Percentiles rank a stretch among this genome's conserved stretches.
These are phyloP conservation scores for Didymella glomerata DNA, from an alignment of 2,329 filamentous ascomycete species.

Conservation along the genomic window DNA sequence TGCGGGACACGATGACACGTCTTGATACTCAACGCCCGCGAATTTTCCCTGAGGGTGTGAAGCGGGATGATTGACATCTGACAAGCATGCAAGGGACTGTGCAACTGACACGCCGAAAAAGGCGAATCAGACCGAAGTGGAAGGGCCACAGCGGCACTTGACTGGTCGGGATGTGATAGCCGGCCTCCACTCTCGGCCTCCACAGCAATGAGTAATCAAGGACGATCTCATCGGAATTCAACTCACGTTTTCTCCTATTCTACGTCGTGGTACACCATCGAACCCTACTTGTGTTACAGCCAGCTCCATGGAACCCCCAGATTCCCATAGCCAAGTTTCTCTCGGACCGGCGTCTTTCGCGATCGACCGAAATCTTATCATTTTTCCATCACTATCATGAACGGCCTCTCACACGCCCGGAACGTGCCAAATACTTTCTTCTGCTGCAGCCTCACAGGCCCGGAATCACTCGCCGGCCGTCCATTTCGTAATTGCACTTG, in stretches of 20 bases:
- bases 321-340: not conserved
- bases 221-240: slow-evolving; percentile 1
- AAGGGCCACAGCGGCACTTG: not conserved
- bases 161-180: not conserved
- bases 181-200: not conserved
- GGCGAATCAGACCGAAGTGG: not conserved
- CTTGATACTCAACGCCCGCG: not conserved
- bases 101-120: not conserved
- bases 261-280: not conserved
- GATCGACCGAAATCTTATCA: not conserved
- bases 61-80: slow-evolving; percentile 3
- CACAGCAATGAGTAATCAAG: not conserved
- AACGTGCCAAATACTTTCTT: not conserved
- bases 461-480: not conserved
- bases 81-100: slow-evolving; percentile 13
- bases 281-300: slow-evolving; percentile 1
- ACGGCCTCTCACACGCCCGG: not conserved
- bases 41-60: not conserved
- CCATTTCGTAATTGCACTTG: not conserved
- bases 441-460: not conserved
- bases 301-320: not conserved
- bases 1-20: slow-evolving; percentile 5
- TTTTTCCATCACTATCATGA: not conserved
- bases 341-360: not conserved
- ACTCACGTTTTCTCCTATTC: not conserved